Conservation (phyloP, 805 yeast species). For the Nakazawaea peltata region DNA sequence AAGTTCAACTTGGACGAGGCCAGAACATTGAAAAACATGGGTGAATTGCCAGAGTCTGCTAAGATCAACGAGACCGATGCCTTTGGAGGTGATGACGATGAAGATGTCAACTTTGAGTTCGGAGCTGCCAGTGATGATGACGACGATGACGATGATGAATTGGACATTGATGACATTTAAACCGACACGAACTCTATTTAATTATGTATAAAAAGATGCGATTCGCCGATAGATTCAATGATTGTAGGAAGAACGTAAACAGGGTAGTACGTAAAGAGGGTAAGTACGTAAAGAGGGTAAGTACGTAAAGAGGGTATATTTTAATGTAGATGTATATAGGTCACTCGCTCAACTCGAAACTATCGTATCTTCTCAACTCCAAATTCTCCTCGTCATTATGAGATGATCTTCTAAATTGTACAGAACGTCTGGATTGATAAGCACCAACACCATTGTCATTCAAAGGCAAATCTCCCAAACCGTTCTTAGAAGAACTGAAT, state of each 20-base stretch:
- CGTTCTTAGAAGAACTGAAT: constrained; percentile 40
- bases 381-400: constrained; percentile 35
- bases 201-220: not conserved
- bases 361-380: constrained; percentile 53
- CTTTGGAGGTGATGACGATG: constrained; percentile 93
- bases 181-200: too few relatives aligned
- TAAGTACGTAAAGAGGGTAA: not conserved
- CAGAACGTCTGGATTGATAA: constrained; percentile 66
- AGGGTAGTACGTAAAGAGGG: not conserved
- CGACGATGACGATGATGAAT: constrained; percentile 58
- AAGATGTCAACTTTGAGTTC: constrained; percentile 96
- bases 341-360: constrained; percentile 44
- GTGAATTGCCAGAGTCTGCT: constrained; percentile 96
- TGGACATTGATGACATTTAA: constrained; percentile 94
- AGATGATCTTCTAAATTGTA: constrained; percentile 48
- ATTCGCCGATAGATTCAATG: not conserved
- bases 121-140: constrained; percentile 85
- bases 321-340: not conserved
- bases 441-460: constrained; percentile 69
- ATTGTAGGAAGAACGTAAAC: too few relatives aligned
- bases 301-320: too few relatives aligned
- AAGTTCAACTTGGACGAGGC: constrained; percentile 98
- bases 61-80: constrained; percentile 97
- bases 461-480: constrained; percentile 65
- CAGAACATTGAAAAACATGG: constrained; percentile 87